These are phyloP conservation scores for Chenopodium berlandieri DNA, from an alignment of 148 eudicot genomes.

Conservation along the genomic window DNA sequence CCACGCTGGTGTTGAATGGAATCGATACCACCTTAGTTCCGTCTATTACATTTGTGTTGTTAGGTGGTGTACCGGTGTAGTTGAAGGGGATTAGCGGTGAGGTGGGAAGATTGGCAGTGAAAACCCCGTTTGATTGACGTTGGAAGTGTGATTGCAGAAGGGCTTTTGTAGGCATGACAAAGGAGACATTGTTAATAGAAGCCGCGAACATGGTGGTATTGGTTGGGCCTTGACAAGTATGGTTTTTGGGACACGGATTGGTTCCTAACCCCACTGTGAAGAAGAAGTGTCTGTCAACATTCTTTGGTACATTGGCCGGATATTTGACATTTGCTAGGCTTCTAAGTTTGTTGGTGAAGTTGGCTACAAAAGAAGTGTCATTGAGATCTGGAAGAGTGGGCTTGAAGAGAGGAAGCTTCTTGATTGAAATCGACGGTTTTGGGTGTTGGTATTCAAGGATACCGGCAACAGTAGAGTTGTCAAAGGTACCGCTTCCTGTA, in stretches of 20 bases:
- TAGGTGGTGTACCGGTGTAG: conserved; percentile 63
- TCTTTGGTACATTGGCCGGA: conserved; percentile 64
- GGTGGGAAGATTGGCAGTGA: conserved; percentile 46
- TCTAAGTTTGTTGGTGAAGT: conserved; percentile 41
- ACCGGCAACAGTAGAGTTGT: conserved; percentile 52
- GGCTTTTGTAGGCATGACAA: conserved; percentile 52
- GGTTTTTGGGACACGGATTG: conserved; percentile 43
- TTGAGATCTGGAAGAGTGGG: conserved; percentile 54
- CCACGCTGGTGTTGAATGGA: conserved; percentile 53
- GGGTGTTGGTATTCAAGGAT: conserved; percentile 46
- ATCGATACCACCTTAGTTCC: conserved; percentile 56
- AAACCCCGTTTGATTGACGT: conserved; percentile 42
- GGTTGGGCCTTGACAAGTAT: conserved; percentile 56
- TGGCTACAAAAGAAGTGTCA: conserved; percentile 51
- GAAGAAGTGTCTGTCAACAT: conserved; percentile 45
- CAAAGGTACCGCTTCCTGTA: conserved; percentile 47
- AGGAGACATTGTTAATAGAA: conserved; percentile 57
- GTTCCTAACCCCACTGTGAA: conserved; percentile 68
- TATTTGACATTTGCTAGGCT: conserved; percentile 48
- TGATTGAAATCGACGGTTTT: conserved; percentile 19
- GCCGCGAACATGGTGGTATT: conserved; percentile 51
- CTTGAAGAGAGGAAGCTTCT: conserved; percentile 48
- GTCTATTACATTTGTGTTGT: conserved; percentile 35
- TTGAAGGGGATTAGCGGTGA: conserved; percentile 46
- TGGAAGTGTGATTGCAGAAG: conserved; percentile 54